phyloP scores from a whole-genome alignment of 2,329 filamentous ascomycete species.

The Sclerotinia nivalis region DNA sequence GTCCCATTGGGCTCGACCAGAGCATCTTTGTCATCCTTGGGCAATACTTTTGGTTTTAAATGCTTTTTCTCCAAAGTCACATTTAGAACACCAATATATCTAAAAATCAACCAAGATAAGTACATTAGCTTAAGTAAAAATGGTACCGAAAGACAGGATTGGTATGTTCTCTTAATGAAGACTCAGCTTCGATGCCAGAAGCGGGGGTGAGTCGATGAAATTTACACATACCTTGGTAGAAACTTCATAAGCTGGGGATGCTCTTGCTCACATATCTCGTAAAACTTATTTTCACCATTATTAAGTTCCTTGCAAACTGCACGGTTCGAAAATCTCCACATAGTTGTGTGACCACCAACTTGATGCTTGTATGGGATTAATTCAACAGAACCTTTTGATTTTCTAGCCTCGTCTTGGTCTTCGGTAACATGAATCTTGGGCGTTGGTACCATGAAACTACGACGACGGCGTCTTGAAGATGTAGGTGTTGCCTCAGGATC shows the following conservation, averaged over 20 bases:
- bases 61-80: constrained; percentile 88
- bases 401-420: constrained; percentile 46
- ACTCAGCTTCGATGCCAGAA: constrained; percentile 41
- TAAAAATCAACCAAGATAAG: constrained; percentile 45
- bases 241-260: constrained; percentile 90
- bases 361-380: constrained; percentile 97
- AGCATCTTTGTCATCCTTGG: constrained; percentile 51
- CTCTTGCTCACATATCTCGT: constrained; percentile 89
- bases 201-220: constrained; percentile 27
- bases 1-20: constrained; percentile 26
- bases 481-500: constrained; percentile 38
- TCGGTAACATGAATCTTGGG: constrained; percentile 54
- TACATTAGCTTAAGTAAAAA: constrained; percentile 28
- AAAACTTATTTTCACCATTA: constrained; percentile 97
- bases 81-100: constrained; percentile 95
- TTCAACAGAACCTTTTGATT: constrained; percentile 85
- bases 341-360: constrained; percentile 92
- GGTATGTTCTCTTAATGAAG: constrained; percentile 29
- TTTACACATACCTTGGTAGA: constrained; percentile 68
- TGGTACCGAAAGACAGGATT: constrained; percentile 10
- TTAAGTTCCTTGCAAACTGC: constrained; percentile 98
- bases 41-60: constrained; percentile 59
- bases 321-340: constrained; percentile 92
- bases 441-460: constrained; percentile 46
- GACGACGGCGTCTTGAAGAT: constrained; percentile 41